phyloP scores from a whole-genome alignment of 2,329 filamentous ascomycete genomes.

The Penicillium polonicum region DNA sequence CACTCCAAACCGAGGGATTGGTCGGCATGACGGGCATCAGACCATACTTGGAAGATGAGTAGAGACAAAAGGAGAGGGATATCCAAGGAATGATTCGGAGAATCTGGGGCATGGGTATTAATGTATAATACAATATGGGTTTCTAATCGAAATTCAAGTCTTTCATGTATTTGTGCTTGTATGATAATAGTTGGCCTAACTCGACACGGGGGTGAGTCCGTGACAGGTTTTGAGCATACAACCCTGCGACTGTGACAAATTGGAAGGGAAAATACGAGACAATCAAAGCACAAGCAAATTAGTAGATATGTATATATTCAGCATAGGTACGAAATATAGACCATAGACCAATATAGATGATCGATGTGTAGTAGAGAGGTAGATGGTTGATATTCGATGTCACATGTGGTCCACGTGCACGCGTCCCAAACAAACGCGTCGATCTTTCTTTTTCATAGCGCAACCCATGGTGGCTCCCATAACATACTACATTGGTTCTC shows the following conservation, averaged over 20 bases:
- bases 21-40: conserved; percentile 4
- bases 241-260: neutral
- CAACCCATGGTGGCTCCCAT: neutral
- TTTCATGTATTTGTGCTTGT: conserved; percentile 1
- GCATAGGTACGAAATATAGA: neutral
- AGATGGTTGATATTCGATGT: neutral
- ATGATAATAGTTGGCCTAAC: neutral
- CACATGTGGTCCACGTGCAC: conserved; percentile 18
- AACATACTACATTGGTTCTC: neutral
- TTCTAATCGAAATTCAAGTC: neutral
- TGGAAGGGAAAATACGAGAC: neutral
- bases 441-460: conserved; percentile 1
- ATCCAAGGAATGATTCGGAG: neutral
- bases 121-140: neutral
- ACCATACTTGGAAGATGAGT: neutral
- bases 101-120: neutral
- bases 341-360: no score
- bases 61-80: neutral
- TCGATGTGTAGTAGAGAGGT: no score
- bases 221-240: neutral
- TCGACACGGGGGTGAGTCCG: neutral
- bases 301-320: neutral
- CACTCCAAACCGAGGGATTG: conserved; percentile 1
- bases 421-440: conserved; percentile 18
- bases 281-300: neutral